Percentiles rank a stretch among this genome's conserved stretches.
Evolutionary conservation across 805 yeast species (phyloP).

Genomic region (Ogataea angusta): DNA sequence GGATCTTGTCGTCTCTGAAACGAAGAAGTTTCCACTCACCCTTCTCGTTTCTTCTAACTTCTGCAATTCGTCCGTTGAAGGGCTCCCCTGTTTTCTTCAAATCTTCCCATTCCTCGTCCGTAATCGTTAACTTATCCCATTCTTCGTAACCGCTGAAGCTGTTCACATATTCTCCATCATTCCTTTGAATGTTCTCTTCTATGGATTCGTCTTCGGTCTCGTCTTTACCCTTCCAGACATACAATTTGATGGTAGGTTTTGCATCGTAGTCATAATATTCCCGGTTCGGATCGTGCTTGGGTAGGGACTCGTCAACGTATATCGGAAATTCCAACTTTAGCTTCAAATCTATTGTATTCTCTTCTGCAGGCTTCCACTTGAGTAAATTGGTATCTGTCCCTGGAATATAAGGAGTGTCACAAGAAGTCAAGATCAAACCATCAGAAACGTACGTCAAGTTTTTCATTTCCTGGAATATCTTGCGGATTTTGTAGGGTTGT

Average conservation of each 20-base stretch:
- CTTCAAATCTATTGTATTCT: constrained; percentile 88
- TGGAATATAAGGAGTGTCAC: constrained; percentile 77
- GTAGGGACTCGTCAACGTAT: constrained; percentile 60
- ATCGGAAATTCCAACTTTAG: constrained; percentile 58
- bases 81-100: constrained; percentile 73
- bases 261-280: constrained; percentile 79
- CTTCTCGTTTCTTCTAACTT: constrained; percentile 65
- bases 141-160: constrained; percentile 50
- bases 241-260: constrained; percentile 65
- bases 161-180: constrained; percentile 32
- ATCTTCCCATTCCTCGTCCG: constrained; percentile 76
- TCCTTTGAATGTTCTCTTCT: constrained; percentile 34
- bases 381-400: constrained; percentile 86
- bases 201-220: constrained; percentile 33
- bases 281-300: constrained; percentile 63
- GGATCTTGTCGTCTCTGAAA: constrained; percentile 87
- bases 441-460: constrained; percentile 84
- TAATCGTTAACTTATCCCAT: constrained; percentile 60
- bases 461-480: constrained; percentile 68
- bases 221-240: constrained; percentile 71
- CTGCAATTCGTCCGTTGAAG: constrained; percentile 83
- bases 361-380: constrained; percentile 97
- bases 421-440: constrained; percentile 91
- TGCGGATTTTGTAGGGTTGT: constrained; percentile 70
- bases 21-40: constrained; percentile 82